A percentile compares a stretch with the other conserved stretches of the same genome.
phyloP scores from a whole-genome alignment of 2,329 filamentous ascomycete genomes.

The Colletotrichum eremochloae region DNA sequence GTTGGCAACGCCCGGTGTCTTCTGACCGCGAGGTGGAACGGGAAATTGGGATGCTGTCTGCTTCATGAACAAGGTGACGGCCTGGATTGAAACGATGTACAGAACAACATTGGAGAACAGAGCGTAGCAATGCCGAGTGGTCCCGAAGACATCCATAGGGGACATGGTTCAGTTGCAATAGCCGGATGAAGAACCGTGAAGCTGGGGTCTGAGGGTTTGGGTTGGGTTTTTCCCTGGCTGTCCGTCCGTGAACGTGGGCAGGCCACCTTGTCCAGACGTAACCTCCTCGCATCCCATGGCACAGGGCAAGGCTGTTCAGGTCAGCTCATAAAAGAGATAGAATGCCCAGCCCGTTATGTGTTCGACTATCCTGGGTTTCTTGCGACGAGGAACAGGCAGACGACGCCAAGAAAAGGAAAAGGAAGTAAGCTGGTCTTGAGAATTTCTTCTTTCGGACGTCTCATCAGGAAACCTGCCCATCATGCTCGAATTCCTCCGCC shows the following conservation, averaged over 20 bases:
- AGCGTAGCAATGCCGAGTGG: slow-evolving; percentile 28
- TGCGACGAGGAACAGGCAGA: slow-evolving; percentile 7
- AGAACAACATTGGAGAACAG: slow-evolving; percentile 23
- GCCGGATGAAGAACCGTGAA: background rate
- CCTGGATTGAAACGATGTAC: slow-evolving; percentile 27
- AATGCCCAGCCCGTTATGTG: background rate
- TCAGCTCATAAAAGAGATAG: slow-evolving; percentile 36
- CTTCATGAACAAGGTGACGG: slow-evolving; percentile 30
- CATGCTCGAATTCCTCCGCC: slow-evolving; percentile 37
- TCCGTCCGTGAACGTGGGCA: slow-evolving; percentile 29
- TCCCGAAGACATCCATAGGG: slow-evolving; percentile 25
- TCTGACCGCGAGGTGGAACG: slow-evolving; percentile 19
- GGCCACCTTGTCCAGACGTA: background rate
- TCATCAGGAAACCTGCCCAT: slow-evolving; percentile 15
- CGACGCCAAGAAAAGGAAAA: slow-evolving; percentile 25
- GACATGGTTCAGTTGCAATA: slow-evolving; percentile 22
- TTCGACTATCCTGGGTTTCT: no score
- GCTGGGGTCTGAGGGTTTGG: slow-evolving; percentile 29
- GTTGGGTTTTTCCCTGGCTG: background rate
- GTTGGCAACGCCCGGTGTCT: slow-evolving; percentile 1
- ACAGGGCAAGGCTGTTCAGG: background rate
- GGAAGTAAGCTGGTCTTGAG: slow-evolving; percentile 35
- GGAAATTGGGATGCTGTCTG: slow-evolving; percentile 15
- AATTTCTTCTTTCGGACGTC: slow-evolving; percentile 38
- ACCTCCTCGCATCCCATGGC: background rate